Base-by-base conservation (phyloP, 1,284 basidiomycete genomes). In the Takashimella koratensis region DNA sequence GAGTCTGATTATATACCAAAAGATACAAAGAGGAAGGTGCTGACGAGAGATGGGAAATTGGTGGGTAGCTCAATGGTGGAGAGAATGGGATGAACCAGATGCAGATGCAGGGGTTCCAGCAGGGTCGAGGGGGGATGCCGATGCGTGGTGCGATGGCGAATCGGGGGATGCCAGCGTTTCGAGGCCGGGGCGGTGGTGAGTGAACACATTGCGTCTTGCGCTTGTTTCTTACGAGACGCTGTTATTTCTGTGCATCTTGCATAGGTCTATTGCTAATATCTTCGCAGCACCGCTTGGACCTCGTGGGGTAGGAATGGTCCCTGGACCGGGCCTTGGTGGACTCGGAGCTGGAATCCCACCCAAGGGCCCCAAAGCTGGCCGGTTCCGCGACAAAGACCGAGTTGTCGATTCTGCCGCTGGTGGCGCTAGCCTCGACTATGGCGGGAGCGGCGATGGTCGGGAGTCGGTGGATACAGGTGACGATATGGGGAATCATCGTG, bases 371-470 rank as follows among this genome's bases (percentile, higher is more conserved):
- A 73, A 69, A 61, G 67, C 60, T 20, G 68, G 70, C 19, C 62
- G 72, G 43, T 74, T 74, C 64, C 62, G 58, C 50, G 72, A 74
- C 53, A 72, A 72, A 49, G 72, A 74, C 55, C 62, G 65, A 4
- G 72, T 73, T 12, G 64, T 67, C n/a, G 57, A 58, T 21, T 57
- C 60, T 1, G 63, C 60, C 0, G 53, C 62, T 0, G 60, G 60
- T 5, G 52, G 57, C 1, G 36, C 56, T 3, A 52, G 48, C 1
- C 53, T 74, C 13, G 71, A 74, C 48, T 74, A 74, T 27, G 71
- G 71, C 22, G 57, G 58, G 19, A 41, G 16, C 24, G 40, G 30
- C 27, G 48, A 43, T 1, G 49, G 45, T 19, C 25, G 6, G 20
- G 23, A 20, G 4, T 40, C 40, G 5, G 8, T 25, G 16, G 20